phyloP scores from a whole-genome alignment of 441 rosid genomes.

The Manihot esculenta region DNA sequence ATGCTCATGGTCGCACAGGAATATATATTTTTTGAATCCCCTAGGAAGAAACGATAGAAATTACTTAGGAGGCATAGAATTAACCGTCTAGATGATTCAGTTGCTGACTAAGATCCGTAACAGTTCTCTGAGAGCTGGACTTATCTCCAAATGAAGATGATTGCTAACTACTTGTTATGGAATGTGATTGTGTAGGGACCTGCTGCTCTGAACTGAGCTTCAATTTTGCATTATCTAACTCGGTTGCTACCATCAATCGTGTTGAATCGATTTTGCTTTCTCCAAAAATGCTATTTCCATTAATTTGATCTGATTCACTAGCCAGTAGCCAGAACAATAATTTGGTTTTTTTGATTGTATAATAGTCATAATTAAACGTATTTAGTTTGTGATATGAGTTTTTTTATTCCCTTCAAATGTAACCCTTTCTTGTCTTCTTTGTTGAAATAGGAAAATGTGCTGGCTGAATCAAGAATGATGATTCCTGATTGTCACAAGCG shows the following conservation, averaged over 20 bases:
- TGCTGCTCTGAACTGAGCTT: background rate
- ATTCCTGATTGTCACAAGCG: slow-evolving; percentile 89
- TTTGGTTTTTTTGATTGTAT: background rate
- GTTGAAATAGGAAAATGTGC: slow-evolving; percentile 76
- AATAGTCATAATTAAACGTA: background rate
- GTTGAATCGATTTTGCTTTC: background rate
- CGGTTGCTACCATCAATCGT: background rate
- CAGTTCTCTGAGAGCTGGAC: background rate
- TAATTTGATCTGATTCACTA: background rate
- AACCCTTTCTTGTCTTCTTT: background rate
- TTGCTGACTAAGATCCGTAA: background rate
- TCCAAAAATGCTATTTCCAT: background rate
- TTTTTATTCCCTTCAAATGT: background rate
- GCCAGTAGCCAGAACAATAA: background rate
- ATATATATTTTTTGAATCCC: background rate
- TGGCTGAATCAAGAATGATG: slow-evolving; percentile 99
- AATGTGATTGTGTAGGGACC: background rate
- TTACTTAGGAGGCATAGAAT: too few relatives aligned
- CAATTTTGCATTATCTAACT: background rate
- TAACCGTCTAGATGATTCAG: too few relatives aligned
- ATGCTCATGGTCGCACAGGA: background rate
- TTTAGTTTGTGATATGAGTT: background rate
- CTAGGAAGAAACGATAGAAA: background rate
- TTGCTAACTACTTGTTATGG: background rate
- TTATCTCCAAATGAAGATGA: background rate